Evolutionary conservation across 1,284 basidiomycete species (phyloP).

Genomic region (Ceratobasidium sp.): DNA sequence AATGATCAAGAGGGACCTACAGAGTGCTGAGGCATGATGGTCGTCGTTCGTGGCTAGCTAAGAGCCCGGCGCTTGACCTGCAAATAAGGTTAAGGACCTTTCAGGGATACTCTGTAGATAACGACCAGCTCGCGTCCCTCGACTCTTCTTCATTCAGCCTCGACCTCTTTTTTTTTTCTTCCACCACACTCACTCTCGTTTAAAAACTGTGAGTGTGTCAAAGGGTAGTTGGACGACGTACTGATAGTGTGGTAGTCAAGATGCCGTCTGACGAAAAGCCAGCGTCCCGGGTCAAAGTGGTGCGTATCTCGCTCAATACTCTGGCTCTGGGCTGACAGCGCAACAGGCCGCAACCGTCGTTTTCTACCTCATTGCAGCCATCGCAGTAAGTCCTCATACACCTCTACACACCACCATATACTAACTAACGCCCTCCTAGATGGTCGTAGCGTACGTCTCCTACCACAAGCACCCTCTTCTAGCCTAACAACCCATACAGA

Average conservation of each 20-base stretch:
- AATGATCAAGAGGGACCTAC: background rate
- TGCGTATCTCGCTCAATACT: background rate
- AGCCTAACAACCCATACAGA: conserved; percentile 57
- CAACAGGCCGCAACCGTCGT: conserved; percentile 72
- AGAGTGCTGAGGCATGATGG: conserved; percentile 41
- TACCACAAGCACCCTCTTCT: conserved; percentile 48
- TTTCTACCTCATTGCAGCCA: conserved; percentile 83
- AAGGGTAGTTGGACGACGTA: conserved; percentile 1
- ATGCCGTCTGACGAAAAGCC: conserved; percentile 32
- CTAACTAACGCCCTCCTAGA: conserved; percentile 60
- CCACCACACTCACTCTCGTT: conserved; percentile 9
- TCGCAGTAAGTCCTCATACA: conserved; percentile 70
- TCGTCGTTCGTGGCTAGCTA: background rate
- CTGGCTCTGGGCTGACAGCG: background rate
- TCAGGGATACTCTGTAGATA: background rate
- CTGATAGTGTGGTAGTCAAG: background rate
- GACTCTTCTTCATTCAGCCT: too few species aligned
- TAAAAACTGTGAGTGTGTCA: background rate
- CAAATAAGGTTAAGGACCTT: background rate
- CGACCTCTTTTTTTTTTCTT: too few species aligned
- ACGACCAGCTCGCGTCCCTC: background rate
- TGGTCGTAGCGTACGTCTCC: conserved; percentile 81
- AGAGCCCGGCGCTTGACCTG: conserved; percentile 14
- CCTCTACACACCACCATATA: conserved; percentile 8
- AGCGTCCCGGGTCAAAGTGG: conserved; percentile 41